Base-by-base conservation (phyloP, 768 basidiomycete genomes). In the Boletus insuetus region DNA sequence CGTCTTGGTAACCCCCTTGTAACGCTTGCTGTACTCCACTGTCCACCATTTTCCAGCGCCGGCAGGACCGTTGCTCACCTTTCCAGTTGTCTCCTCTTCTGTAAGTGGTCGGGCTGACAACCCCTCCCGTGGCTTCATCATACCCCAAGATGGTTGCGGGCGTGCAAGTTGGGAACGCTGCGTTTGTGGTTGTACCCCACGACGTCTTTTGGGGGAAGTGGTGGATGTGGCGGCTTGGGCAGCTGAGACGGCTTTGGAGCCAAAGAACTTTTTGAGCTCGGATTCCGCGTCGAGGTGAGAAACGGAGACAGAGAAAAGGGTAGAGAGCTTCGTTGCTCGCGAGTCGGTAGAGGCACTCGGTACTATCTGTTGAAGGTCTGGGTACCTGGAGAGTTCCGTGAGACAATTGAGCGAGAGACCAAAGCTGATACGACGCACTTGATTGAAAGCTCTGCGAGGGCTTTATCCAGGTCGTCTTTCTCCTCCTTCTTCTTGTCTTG, bases 241-340 rank as follows among this genome's bases (percentile, higher is more conserved):
- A 3, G 87, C 83, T n/a, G 78, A 76, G 10, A 98, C 82, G 54
- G 97, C 94, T 64, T 87, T 90, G 19, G 91, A 82, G 2, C 96
- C 96, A 66, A 99, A 99, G 79, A 98, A 96, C 59, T 85, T 87
- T 52, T 89, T 85, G 73, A 98, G 82, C 67, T 99, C 97, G 0
- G 88, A 87, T 55, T 96, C 94, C 12, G 86, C 79, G 58, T 98
- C 94, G 16, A 99, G 83, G 62, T 92, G 80, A 39, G 86, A 76
- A 1, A 87, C 76, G 1, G 91, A 92, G n/a, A 96, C 86, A 0
- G 89, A 76, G 19, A 96, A 78, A 1, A 97, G 81, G 45, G 80
- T 69, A 12, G 80, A 69, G 50, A 83, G 66, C 20, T 74, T 69
- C 35, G 72, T 69, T 39, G 66, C 58, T 59, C 55, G 59, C 64